Percentiles rank a stretch among this genome's conserved stretches.
These are phyloP conservation scores for Pseudocercospora fijiensis DNA, from an alignment of 2,329 filamentous ascomycete species.

Conservation along the genomic window DNA sequence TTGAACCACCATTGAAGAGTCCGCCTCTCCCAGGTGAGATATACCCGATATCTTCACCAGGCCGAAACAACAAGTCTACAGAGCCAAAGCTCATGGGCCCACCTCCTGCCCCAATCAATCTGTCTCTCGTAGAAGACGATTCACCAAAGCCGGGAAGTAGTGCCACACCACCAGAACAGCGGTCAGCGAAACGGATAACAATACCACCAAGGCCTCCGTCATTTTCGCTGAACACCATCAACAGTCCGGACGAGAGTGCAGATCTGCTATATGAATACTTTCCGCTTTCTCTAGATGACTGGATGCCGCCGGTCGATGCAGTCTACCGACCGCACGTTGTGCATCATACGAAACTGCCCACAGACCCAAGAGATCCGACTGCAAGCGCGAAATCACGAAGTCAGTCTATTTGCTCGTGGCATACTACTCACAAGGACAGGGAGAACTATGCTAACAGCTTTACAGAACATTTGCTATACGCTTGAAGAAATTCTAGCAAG, in stretches of 20 bases:
- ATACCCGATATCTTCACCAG: conserved; percentile 50
- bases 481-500: neutral
- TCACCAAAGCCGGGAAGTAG: conserved; percentile 38
- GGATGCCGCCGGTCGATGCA: conserved; percentile 86
- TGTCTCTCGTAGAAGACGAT: conserved; percentile 59
- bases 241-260: conserved; percentile 70
- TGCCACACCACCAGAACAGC: conserved; percentile 27
- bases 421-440: no score
- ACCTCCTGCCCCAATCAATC: conserved; percentile 50
- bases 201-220: conserved; percentile 45
- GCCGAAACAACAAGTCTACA: conserved; percentile 44
- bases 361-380: conserved; percentile 48
- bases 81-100: conserved; percentile 33
- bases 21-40: conserved; percentile 21
- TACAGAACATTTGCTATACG: conserved; percentile 7
- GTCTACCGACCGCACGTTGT: conserved; percentile 91
- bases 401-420: neutral
- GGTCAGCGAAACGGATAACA: conserved; percentile 28
- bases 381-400: conserved; percentile 26
- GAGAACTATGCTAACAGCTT: neutral
- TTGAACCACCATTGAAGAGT: conserved; percentile 37
- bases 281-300: conserved; percentile 84
- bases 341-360: conserved; percentile 68
- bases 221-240: conserved; percentile 51
- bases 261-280: conserved; percentile 95